Base-by-base conservation (phyloP, 2,329 filamentous ascomycete species). In the Colletotrichum magnum region DNA sequence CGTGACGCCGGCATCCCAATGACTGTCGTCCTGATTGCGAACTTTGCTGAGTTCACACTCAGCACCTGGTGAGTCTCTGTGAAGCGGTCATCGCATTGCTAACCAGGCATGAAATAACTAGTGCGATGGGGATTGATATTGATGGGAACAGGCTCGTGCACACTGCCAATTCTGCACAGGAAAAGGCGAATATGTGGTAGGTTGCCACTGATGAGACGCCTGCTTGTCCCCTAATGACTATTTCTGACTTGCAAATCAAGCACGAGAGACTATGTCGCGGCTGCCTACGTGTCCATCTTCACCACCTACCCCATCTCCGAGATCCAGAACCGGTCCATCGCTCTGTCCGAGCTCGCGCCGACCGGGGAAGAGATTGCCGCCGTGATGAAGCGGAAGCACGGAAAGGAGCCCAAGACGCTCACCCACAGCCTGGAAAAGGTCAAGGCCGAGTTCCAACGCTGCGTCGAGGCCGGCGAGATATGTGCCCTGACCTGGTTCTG, bases 241-340 rank as follows among this genome's bases (percentile, higher is more conserved):
- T 9, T 9, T 7, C 7, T 9, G 28, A 32, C 9, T 9, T 6
- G 5, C 7, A 43, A 13, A 12, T 12, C 12, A 32, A 77, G 76
- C 43, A 75, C 75, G 2, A 71, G 74, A 16, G 63, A 73, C 10
- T 77, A 76, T n/a, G 76, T 78, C 1, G 75, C 74, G 4, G 73
- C 72, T 15, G 76, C 73, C 0, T 77, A 78, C 48, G 73, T 72
- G 6, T 74, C 74, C 2, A 74, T 78, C 28, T 78, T 78, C 21
- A 68, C 75, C 0, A 56, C 18, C 5, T 77, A 71, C 1, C 73
- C 75, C 6, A 66, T 73, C 2, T 52, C 70, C 2, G 53, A 75
- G 48, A 67, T 78, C 0, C 57, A 68, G 4, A 73, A 72, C 13
- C 69, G 76, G 6, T 61, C 53, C 6, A 74, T 77, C 32, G 68